Evolutionary conservation across 2,329 filamentous ascomycete genomes (phyloP).

Genomic region (Madurella mycetomatis): DNA sequence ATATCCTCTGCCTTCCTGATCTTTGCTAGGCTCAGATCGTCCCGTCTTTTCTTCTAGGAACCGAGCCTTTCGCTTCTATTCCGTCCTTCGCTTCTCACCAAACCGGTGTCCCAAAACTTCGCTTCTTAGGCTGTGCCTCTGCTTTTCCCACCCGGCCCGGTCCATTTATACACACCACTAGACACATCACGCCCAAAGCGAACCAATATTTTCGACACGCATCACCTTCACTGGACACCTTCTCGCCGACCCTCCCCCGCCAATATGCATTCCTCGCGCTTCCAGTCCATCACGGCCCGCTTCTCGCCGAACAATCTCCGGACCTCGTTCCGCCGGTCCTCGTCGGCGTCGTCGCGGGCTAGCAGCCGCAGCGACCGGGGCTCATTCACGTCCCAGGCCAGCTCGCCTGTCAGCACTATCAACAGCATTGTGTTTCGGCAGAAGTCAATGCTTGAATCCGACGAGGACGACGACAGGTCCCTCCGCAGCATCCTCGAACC

Average conservation of each 20-base stretch:
- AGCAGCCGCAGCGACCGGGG: conserved; percentile 40
- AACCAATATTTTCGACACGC: conserved; percentile 4
- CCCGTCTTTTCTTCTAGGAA: conserved; percentile 13
- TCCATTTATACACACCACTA: conserved; percentile 8
- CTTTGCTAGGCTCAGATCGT: conserved; percentile 20
- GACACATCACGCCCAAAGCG: conserved; percentile 1
- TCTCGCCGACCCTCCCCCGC: conserved; percentile 3
- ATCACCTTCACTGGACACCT: no score
- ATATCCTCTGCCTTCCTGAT: conserved; percentile 12
- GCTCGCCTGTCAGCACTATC: conserved; percentile 46
- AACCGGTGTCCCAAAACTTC: conserved; percentile 2
- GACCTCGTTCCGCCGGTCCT: conserved; percentile 50
- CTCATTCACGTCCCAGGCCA: conserved; percentile 41
- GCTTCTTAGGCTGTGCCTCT: conserved; percentile 17
- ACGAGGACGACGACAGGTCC: conserved; percentile 44
- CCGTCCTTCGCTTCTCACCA: conserved; percentile 9
- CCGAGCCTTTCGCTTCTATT: neutral
- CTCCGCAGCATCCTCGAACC: conserved; percentile 54
- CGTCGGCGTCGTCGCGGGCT: conserved; percentile 40
- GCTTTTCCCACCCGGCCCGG: neutral
- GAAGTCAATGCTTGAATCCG: conserved; percentile 52
- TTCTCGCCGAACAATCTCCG: conserved; percentile 48
- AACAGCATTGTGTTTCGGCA: conserved; percentile 57
- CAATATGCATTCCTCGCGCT: conserved; percentile 46
- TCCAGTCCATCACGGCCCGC: conserved; percentile 48